Percentiles rank a stretch among this genome's conserved stretches.
Conservation (phyloP, 257 asterid species). For the Solanum infundibuliforme region DNA sequence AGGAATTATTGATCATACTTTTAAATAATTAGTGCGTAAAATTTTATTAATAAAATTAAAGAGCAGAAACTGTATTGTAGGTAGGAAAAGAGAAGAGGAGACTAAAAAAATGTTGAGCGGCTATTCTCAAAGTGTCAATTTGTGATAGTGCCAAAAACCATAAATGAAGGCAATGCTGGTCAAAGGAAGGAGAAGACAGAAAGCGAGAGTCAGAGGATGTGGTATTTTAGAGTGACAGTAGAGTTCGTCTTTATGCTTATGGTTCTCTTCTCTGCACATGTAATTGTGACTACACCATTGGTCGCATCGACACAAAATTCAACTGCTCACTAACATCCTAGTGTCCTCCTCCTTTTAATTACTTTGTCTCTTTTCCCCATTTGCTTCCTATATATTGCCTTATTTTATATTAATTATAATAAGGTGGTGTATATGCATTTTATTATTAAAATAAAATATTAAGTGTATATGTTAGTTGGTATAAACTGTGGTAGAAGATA, state of each 20-base stretch:
- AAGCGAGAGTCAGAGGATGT: not conserved
- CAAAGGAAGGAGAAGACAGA: not conserved
- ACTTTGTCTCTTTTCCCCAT: not conserved
- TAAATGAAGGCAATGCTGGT: not conserved
- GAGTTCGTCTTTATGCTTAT: constrained; percentile 15
- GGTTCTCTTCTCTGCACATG: not conserved
- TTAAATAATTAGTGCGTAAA: not conserved
- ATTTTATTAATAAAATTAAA: not conserved
- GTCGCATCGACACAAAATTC: not conserved
- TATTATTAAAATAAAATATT: too few species aligned
- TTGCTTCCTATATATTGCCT: not conserved
- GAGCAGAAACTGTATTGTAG: not conserved
- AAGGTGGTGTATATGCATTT: not conserved
- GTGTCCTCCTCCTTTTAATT: not conserved
- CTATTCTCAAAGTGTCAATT: too few species aligned
- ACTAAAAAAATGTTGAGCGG: too few species aligned
- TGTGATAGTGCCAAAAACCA: not conserved
- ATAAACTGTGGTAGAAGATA: not conserved
- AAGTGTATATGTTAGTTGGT: not conserved
- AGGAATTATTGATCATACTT: not conserved
- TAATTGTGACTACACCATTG: not conserved
- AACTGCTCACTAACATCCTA: not conserved
- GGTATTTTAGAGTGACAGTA: not conserved
- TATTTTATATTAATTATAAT: too few species aligned
- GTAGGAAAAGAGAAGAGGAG: too few species aligned